These are phyloP conservation scores for Thermochaetoides thermophila DNA, from an alignment of 495 filamentous ascomycete species.

Conservation along the genomic window DNA sequence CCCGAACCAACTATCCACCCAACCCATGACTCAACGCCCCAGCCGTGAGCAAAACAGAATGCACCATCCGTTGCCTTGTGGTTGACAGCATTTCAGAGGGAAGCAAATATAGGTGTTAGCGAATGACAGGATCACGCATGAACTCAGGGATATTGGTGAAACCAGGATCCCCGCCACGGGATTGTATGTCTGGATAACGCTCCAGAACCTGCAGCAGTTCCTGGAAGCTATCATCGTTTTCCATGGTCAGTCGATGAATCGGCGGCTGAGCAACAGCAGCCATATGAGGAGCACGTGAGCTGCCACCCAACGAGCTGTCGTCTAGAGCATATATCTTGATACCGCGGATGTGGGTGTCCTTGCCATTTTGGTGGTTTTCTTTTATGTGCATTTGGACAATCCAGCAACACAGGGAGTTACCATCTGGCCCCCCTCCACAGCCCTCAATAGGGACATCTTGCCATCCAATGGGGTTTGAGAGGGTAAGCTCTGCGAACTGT, in stretches of 20 bases:
- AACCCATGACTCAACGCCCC: too few species aligned
- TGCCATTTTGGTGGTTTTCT: slow-evolving; percentile 98
- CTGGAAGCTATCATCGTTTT: slow-evolving; percentile 18
- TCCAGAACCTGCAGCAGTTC: slow-evolving; percentile 15
- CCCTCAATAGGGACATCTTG: slow-evolving; percentile 64
- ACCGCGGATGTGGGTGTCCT: slow-evolving; percentile 91
- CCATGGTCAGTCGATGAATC: slow-evolving; percentile 7
- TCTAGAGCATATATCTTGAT: slow-evolving; percentile 83
- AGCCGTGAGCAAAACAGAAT: too few species aligned
- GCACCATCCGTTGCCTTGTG: too few species aligned
- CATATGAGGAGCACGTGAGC: slow-evolving; percentile 1
- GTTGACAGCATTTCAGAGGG: too few species aligned
- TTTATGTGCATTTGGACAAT: slow-evolving; percentile 74
- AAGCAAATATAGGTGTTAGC: too few species aligned
- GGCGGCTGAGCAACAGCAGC: slow-evolving; percentile 13
- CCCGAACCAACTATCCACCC: too few species aligned
- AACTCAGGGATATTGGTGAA: slow-evolving; percentile 23
- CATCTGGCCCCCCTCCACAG: slow-evolving; percentile 45
- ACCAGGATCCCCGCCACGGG: slow-evolving; percentile 15
- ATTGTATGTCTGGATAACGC: slow-evolving; percentile 2
- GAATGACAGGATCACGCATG: slow-evolving; percentile 31
- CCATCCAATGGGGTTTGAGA: slow-evolving; percentile 77
- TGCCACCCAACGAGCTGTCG: slow-evolving; percentile 18
- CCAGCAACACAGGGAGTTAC: slow-evolving; percentile 65
- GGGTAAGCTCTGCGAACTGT: slow-evolving; percentile 64